Base-by-base conservation (phyloP, 176 grass and related monocot genomes). In the Oryza longistaminata region DNA sequence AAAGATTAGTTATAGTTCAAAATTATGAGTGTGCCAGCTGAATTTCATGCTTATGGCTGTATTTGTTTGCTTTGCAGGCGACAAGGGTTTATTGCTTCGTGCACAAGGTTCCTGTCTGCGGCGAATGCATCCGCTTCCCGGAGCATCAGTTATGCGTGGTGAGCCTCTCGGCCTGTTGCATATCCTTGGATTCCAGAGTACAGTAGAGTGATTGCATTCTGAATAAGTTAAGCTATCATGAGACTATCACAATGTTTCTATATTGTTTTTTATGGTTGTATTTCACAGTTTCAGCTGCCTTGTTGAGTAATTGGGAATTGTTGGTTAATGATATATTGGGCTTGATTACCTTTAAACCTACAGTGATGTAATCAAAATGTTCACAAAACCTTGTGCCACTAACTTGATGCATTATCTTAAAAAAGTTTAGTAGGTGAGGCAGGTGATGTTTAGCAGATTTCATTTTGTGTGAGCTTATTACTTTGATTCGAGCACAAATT, bases 51-150 rank as follows among this genome's bases (percentile, higher is more conserved):
- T 73, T 42, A 88, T 69, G 65, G 17, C 9, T 43, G 50, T 68
- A 5, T 69, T 35, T 85, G 44, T 64, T 45, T 88, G 53, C 17
- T n/a, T 64, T 90, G 71, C 90, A 99, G 96, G 93, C 96, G 33
- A 99, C 96, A 26, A 96, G 93, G 88, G 81, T 95, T 76, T 99
- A 99, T 85, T 99, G 96, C 83, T 99, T 99, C 86, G 91, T 99
- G 65, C 96, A 96, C 90, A 90, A 99, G 83, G 93, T 93, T 68
- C 93, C 93, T 8, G 96, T 99, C 24, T 99, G 96, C 22, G 96
- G 96, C 6, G 90, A 96, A 89, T 99, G 96, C 88, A 99, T 99
- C 61, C 96, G 96, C 89, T 99, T 90, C 43, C 84, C 90, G 58
- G 93, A 95, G 79, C 96, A 99, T 88, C 90, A 95, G 88, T 87